phyloP scores from a whole-genome alignment of 2,329 filamentous ascomycete genomes.

The Fusarium sp. region DNA sequence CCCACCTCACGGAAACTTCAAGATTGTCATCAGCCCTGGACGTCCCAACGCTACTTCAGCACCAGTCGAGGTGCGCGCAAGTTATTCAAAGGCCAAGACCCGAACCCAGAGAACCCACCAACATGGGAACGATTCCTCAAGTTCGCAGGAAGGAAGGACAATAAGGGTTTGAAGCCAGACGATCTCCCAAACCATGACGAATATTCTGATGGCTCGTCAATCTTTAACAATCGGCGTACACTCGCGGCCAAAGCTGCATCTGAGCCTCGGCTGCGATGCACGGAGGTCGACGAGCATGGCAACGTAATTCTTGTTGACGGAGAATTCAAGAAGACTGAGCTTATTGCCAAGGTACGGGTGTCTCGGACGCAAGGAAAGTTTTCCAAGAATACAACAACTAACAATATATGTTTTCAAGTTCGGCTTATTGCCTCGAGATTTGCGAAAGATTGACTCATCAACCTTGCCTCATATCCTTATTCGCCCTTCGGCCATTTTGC shows the following conservation, averaged over 20 bases:
- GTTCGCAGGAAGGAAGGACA: constrained; percentile 47
- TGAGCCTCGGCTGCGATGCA: constrained; percentile 88
- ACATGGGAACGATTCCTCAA: constrained; percentile 63
- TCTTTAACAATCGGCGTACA: constrained; percentile 75
- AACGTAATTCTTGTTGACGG: constrained; percentile 92
- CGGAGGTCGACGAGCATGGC: constrained; percentile 92
- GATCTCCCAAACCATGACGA: constrained; percentile 68
- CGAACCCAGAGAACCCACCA: constrained; percentile 37
- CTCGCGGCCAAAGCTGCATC: constrained; percentile 80
- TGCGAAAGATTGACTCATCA: constrained; percentile 97
- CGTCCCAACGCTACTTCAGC: constrained; percentile 41
- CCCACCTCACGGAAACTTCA: constrained; percentile 27
- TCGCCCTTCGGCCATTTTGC: constrained; percentile 89
- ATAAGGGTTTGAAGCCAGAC: constrained; percentile 60
- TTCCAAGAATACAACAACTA: neutral
- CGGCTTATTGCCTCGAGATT: constrained; percentile 88
- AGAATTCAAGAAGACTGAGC: constrained; percentile 96
- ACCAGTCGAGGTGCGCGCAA: constrained; percentile 41
- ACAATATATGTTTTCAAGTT: constrained; percentile 64
- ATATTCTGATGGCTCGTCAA: constrained; percentile 62
- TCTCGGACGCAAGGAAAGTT: neutral
- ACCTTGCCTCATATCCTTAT: constrained; percentile 95
- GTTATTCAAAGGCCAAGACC: constrained; percentile 28
- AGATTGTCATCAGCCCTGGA: constrained; percentile 7
- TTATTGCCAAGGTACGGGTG: constrained; percentile 83